Conservation (phyloP, 805 yeast genomes). For the Cyberlindnera mississippiensis region DNA sequence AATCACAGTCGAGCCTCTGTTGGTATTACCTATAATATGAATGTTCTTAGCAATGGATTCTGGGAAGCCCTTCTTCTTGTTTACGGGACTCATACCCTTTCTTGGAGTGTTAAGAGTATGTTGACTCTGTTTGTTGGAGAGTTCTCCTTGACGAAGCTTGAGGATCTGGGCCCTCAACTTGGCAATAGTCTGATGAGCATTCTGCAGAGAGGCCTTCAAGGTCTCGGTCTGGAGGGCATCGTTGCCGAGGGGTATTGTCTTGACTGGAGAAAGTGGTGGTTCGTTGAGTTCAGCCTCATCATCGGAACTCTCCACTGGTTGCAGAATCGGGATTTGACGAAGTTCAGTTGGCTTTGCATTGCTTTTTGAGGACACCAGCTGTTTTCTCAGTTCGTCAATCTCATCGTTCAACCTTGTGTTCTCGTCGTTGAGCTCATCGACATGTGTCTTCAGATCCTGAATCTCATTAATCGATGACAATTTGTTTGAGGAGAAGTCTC, state of each 20-base stretch:
- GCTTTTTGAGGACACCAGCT: constrained; percentile 17
- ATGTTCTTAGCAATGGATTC: constrained; percentile 17
- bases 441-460: constrained; percentile 44
- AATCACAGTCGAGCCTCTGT: constrained; percentile 24
- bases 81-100: constrained; percentile 17
- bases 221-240: constrained; percentile 61
- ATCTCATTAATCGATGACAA: constrained; percentile 38
- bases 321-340: constrained; percentile 21
- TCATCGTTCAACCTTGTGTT: constrained; percentile 54
- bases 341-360: constrained; percentile 17
- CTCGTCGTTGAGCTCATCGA: constrained; percentile 63
- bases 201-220: constrained; percentile 56
- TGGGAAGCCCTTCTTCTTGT: constrained; percentile 13
- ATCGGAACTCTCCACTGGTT: constrained; percentile 25
- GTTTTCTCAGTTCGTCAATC: constrained; percentile 26
- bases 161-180: constrained; percentile 43
- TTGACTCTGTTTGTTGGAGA: constrained; percentile 15
- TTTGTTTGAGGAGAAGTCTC: constrained; percentile 36
- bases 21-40: constrained; percentile 21
- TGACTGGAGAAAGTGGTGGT: constrained; percentile 34
- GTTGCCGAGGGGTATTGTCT: constrained; percentile 36
- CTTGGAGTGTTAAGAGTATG: constrained; percentile 4
- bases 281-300: constrained; percentile 37
- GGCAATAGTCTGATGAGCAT: constrained; percentile 60
- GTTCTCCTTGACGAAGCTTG: constrained; percentile 26